Evolutionary conservation across 2,329 filamentous ascomycete species (phyloP).

Genomic region (Colletotrichum eleusines): DNA sequence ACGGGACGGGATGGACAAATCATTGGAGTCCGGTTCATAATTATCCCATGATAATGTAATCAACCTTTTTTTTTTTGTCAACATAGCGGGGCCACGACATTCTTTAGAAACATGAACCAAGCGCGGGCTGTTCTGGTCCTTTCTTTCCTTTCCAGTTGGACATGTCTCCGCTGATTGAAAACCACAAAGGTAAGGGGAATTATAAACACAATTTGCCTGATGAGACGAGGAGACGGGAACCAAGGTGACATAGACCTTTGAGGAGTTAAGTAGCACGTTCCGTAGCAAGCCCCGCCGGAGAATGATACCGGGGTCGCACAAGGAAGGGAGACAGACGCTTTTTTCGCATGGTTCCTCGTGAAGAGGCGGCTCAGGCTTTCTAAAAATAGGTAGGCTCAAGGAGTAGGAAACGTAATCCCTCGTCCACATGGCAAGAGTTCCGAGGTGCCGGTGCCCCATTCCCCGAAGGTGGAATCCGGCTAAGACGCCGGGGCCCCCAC

Average conservation of each 20-base stretch:
- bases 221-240: not conserved
- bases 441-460: not conserved
- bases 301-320: not conserved
- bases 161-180: not conserved
- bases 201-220: too few relatives aligned
- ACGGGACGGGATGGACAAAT: not conserved
- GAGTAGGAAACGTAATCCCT: not conserved
- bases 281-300: not conserved
- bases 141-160: too few relatives aligned
- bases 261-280: too few relatives aligned
- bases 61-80: not conserved
- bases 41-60: slow-evolving; percentile 31
- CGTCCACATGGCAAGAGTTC: not conserved
- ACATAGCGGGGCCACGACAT: not conserved
- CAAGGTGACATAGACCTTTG: not conserved
- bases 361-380: not conserved
- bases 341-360: not conserved
- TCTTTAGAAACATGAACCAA: not conserved
- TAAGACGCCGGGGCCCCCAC: not conserved
- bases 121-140: not conserved
- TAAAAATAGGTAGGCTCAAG: not conserved
- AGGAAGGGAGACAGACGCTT: not conserved
- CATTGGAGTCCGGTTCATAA: slow-evolving; percentile 21
- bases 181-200: too few relatives aligned
- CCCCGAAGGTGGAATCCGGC: not conserved